Base-by-base conservation (phyloP, 345 rosid species). In the Hypericum perforatum region DNA sequence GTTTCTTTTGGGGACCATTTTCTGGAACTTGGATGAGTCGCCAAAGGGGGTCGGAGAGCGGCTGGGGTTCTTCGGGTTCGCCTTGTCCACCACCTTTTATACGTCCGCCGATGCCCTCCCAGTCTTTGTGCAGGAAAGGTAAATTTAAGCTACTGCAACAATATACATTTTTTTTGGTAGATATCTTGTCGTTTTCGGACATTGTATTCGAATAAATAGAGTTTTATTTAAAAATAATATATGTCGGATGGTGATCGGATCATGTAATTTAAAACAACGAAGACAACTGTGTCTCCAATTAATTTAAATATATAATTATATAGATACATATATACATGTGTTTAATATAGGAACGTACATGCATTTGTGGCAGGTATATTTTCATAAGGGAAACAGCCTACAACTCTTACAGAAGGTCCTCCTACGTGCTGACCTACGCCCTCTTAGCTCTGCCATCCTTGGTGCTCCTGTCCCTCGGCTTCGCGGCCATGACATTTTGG, bases 311-410 rank as follows among this genome's bases (percentile, higher is more conserved):
- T n/a, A n/a, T n/a, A n/a, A n/a, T n/a, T n/a, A n/a, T n/a, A n/a
- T n/a, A n/a, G n/a, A n/a, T n/a, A n/a, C n/a, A n/a, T n/a, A n/a
- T n/a, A n/a, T n/a, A n/a, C n/a, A n/a, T n/a, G n/a, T n/a, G n/a
- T n/a, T n/a, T n/a, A n/a, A n/a, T n/a, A n/a, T n/a, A n/a, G n/a
- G n/a, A n/a, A n/a, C n/a, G n/a, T n/a, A n/a, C n/a, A n/a, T n/a
- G n/a, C n/a, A n/a, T n/a, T n/a, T n/a, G n/a, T n/a, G n/a, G n/a
- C n/a, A n/a, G n/a, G 47, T 85, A 92, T 72, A 92, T 92, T 57
- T 92, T 88, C 95, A 80, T 92, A 91, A 73, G 98, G 44, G 98
- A 92, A 60, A 92, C 98, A 0, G 94, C 98, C 32, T 57, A 92
- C 67, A 92, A 88, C 39, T 89, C 97, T 0, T 92, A 92, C 61